Percentiles rank a stretch among this genome's conserved stretches.
Conservation (phyloP, 1,284 basidiomycete species). For the Trametes hirsuta region DNA sequence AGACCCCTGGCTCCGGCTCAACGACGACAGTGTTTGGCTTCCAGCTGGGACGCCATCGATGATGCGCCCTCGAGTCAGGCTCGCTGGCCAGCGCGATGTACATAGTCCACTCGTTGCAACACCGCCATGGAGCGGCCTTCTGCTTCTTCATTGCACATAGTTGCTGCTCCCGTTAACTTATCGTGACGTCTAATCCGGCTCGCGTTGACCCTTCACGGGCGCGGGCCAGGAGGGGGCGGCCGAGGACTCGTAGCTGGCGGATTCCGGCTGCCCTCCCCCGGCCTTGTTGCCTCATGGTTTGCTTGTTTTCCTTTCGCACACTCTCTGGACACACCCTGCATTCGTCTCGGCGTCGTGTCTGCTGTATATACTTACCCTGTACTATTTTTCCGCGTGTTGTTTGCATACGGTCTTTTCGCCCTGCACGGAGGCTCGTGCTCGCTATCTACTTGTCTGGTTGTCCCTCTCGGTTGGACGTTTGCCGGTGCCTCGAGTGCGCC, state of each 20-base stretch:
- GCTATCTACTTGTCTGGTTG: too few species aligned
- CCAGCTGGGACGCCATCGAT: slow-evolving; percentile 25
- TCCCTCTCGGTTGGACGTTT: too few species aligned
- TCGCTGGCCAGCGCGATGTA: slow-evolving; percentile 5
- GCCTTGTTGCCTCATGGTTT: not conserved
- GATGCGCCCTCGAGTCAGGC: not conserved
- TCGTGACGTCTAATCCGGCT: slow-evolving; percentile 26
- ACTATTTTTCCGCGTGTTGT: not conserved
- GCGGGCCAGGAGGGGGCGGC: not conserved
- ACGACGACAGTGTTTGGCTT: slow-evolving; percentile 25
- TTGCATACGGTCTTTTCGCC: slow-evolving; percentile 1
- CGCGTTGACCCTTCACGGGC: slow-evolving; percentile 18
- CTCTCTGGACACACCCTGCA: not conserved
- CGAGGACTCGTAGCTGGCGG: not conserved
- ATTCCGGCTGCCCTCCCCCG: not conserved
- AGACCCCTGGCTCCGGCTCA: slow-evolving; percentile 9
- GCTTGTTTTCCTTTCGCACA: not conserved
- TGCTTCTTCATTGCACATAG: slow-evolving; percentile 21
- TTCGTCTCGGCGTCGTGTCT: not conserved
- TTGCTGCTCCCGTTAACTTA: slow-evolving; percentile 24
- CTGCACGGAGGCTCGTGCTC: not conserved
- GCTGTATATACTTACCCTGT: slow-evolving; percentile 5
- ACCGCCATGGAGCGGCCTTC: slow-evolving; percentile 10
- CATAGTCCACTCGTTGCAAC: slow-evolving; percentile 15
- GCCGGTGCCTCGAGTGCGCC: too few species aligned